Evolutionary conservation across 2,329 filamentous ascomycete species (phyloP).

Genomic region (Fusarium mangiferae): DNA sequence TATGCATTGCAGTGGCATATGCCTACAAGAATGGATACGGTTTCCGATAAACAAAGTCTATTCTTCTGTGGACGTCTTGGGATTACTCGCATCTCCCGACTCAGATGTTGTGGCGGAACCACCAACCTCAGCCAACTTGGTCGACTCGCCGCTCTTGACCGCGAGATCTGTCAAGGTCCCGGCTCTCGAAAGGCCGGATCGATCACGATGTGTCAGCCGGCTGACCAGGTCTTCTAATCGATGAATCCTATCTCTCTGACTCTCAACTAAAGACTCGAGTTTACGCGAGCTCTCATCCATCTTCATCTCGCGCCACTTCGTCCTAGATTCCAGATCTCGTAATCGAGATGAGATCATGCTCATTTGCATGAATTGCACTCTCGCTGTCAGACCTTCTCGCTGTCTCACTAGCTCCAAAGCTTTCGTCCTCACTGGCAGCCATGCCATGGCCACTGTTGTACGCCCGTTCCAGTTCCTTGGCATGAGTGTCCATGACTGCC

Average conservation of each 20-base stretch:
- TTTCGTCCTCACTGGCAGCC: slow-evolving; percentile 57
- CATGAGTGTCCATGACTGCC: slow-evolving; percentile 51
- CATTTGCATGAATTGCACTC: slow-evolving; percentile 61
- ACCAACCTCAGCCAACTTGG: slow-evolving; percentile 11
- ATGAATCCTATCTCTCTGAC: slow-evolving; percentile 40
- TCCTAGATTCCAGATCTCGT: slow-evolving; percentile 49
- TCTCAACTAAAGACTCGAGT: slow-evolving; percentile 39
- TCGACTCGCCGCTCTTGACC: slow-evolving; percentile 17
- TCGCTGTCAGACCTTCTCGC: slow-evolving; percentile 56
- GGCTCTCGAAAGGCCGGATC: slow-evolving; percentile 16
- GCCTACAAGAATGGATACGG: slow-evolving; percentile 62
- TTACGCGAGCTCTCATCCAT: slow-evolving; percentile 44
- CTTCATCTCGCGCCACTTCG: slow-evolving; percentile 45
- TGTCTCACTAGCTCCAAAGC: slow-evolving; percentile 58
- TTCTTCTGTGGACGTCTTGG: not conserved
- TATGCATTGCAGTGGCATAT: slow-evolving; percentile 58
- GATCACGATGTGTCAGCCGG: slow-evolving; percentile 18
- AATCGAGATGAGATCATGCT: slow-evolving; percentile 59
- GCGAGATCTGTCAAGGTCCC: slow-evolving; percentile 21
- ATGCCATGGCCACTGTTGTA: slow-evolving; percentile 55
- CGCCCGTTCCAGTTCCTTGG: slow-evolving; percentile 52
- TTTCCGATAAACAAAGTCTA: slow-evolving; percentile 43
- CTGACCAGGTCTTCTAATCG: slow-evolving; percentile 34
- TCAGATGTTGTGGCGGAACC: slow-evolving; percentile 5
- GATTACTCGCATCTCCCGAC: not conserved